These are phyloP conservation scores for Cenchrus americanus DNA, from an alignment of 176 grass and related monocot species.

Conservation along the genomic window DNA sequence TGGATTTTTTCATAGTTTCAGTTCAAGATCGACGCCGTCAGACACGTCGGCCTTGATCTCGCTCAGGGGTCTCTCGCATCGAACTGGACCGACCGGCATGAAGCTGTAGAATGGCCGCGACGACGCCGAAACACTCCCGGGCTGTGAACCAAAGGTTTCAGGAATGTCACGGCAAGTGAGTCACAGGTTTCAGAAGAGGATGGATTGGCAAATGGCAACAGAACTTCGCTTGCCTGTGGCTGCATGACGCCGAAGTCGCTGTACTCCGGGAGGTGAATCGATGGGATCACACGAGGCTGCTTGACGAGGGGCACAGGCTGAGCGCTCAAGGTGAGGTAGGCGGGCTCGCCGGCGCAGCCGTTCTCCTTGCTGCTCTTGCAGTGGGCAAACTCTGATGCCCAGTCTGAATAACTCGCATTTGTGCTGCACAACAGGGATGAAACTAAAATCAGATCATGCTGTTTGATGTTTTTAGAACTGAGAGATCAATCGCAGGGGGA, in stretches of 20 bases:
- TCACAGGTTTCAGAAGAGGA: conserved; percentile 28
- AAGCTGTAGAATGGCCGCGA: conserved; percentile 59
- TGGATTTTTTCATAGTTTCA: conserved; percentile 68
- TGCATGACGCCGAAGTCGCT: conserved; percentile 44
- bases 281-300: conserved; percentile 41
- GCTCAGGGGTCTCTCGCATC: conserved; percentile 41
- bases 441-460: not conserved
- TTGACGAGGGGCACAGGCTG: conserved; percentile 46
- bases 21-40: conserved; percentile 67
- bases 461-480: not conserved
- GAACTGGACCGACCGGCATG: conserved; percentile 53
- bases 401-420: conserved; percentile 42
- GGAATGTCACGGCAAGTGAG: not conserved
- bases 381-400: conserved; percentile 34
- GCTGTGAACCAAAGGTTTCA: not conserved
- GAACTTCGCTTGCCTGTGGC: conserved; percentile 52
- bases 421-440: conserved; percentile 17
- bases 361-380: conserved; percentile 47
- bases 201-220: not conserved
- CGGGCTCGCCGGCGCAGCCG: conserved; percentile 35
- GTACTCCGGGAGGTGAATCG: conserved; percentile 34
- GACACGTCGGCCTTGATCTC: conserved; percentile 41
- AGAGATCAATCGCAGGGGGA: not conserved
- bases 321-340: conserved; percentile 57
- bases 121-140: conserved; percentile 26